Conservation (phyloP, 805 yeast species). For the Cyberlindnera galapagoensis region DNA sequence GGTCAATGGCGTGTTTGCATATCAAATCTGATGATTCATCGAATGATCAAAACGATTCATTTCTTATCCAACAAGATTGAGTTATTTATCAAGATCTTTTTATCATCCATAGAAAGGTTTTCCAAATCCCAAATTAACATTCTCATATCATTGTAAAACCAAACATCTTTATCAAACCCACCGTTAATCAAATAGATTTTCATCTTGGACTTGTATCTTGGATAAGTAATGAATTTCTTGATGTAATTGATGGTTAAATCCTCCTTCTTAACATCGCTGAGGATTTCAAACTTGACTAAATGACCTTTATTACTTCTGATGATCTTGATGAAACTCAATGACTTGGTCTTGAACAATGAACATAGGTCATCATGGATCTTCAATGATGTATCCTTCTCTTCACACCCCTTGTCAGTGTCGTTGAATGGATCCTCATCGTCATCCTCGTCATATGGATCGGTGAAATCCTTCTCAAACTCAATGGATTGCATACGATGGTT, state of each 20-base stretch:
- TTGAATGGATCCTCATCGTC: not conserved
- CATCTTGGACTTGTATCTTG: conserved; percentile 40
- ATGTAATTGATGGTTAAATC: conserved; percentile 22
- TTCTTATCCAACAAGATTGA: conserved; percentile 8
- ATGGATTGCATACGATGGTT: conserved; percentile 10
- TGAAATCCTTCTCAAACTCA: conserved; percentile 20
- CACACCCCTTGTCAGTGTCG: conserved; percentile 1
- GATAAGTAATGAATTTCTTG: conserved; percentile 34
- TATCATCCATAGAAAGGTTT: conserved; percentile 12
- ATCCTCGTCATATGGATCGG: conserved; percentile 15
- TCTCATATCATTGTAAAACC: conserved; percentile 25
- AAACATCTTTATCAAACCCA: conserved; percentile 19
- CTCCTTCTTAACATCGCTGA: conserved; percentile 9
- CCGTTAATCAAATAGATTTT: conserved; percentile 29
- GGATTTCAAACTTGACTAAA: conserved; percentile 32
- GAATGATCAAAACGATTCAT: not conserved
- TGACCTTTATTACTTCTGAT: conserved; percentile 34
- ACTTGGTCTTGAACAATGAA: conserved; percentile 10
- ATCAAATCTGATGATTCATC: too few relatives aligned
- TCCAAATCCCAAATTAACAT: conserved; percentile 25
- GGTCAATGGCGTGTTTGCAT: too few relatives aligned
- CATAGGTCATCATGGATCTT: conserved; percentile 17
- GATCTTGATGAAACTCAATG: conserved; percentile 31
- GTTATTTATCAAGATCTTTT: conserved; percentile 21
- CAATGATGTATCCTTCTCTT: not conserved